Percentiles rank a stretch among this genome's conserved stretches.
Conservation (phyloP, 2,329 filamentous ascomycete species). For the Alternaria arborescens region DNA sequence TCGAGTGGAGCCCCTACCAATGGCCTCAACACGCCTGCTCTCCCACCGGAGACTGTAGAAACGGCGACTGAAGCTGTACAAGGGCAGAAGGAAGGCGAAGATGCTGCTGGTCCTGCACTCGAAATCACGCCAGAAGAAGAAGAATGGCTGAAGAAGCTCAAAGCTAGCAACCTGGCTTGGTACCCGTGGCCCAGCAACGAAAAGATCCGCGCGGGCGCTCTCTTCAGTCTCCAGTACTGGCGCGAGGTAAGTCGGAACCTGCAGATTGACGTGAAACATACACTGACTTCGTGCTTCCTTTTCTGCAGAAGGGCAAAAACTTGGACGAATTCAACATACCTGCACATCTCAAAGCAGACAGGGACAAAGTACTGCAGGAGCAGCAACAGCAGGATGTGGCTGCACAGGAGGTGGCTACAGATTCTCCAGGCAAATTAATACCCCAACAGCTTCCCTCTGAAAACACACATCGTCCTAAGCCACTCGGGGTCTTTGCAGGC, state of each 20-base stretch:
- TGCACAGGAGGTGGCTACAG: neutral
- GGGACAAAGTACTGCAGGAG: slow-evolving; percentile 11
- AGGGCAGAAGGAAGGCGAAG: slow-evolving; percentile 23
- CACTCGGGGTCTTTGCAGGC: slow-evolving; percentile 13
- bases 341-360: slow-evolving; percentile 33
- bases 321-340: slow-evolving; percentile 33
- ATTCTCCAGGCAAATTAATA: neutral
- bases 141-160: slow-evolving; percentile 47
- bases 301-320: slow-evolving; percentile 22
- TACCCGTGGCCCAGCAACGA: slow-evolving; percentile 79
- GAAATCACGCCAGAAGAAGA: slow-evolving; percentile 43
- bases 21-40: slow-evolving; percentile 39
- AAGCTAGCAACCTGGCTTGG: slow-evolving; percentile 58
- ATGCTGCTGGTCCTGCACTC: slow-evolving; percentile 17
- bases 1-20: slow-evolving; percentile 40
- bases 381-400: neutral
- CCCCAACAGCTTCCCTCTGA: slow-evolving; percentile 5
- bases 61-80: slow-evolving; percentile 32
- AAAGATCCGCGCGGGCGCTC: slow-evolving; percentile 72
- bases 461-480: slow-evolving; percentile 4
- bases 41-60: slow-evolving; percentile 35
- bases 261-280: neutral
- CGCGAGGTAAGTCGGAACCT: slow-evolving; percentile 17
- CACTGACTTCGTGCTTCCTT: neutral
- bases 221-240: slow-evolving; percentile 53